Base-by-base conservation (phyloP, 441 rosid species). In the Kokia cookei region DNA sequence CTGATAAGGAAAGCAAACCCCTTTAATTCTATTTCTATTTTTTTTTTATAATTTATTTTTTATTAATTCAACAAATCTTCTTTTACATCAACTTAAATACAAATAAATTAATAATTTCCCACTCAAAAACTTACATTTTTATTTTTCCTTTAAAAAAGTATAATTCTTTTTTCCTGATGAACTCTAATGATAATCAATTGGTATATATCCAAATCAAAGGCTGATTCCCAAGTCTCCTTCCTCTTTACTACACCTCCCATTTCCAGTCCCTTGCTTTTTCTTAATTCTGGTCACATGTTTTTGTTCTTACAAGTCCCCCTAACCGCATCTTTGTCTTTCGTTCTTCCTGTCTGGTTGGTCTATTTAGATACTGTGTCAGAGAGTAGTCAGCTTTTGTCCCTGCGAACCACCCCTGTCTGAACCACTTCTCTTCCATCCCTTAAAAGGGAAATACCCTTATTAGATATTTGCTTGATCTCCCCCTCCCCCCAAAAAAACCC, bases 211-310 rank as follows among this genome's bases (percentile, higher is more conserved):
- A 35, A 65, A 67, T 32, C 62, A 66, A 35, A 61, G 51, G 35
- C 57, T 79, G 81, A 76, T 82, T 78, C 67, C 79, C 29, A 47
- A 51, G 24, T 65, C 75, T 70, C 62, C 84, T 77, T 83, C 79
- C 66, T 82, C 78, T 72, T 73, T 71, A 70, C 86, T 71, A 70
- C 86, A 80, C 87, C 86, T 82, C 73, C 79, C 84, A 82, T 77
- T 85, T 71, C 71, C 80, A 71, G 82, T 84, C 83, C 64, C 65
- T 53, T 58, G 29, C 3, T 43, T 43, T 65, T 42, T 72, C 35
- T 15, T 74, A 40, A 22, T 62, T 75, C 71, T 27, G 60, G 24
- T 27, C 79, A 50, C 76, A 77, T 70, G 72, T 42, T 73, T 75
- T 73, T 63, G 57, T 54, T 74, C 74, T 65, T 67, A 11, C 24